Evolutionary conservation across 495 filamentous ascomycete species (phyloP), one percentile per base, ranked within the genome.

Genomic region (Penicillium crystallinum): DNA sequence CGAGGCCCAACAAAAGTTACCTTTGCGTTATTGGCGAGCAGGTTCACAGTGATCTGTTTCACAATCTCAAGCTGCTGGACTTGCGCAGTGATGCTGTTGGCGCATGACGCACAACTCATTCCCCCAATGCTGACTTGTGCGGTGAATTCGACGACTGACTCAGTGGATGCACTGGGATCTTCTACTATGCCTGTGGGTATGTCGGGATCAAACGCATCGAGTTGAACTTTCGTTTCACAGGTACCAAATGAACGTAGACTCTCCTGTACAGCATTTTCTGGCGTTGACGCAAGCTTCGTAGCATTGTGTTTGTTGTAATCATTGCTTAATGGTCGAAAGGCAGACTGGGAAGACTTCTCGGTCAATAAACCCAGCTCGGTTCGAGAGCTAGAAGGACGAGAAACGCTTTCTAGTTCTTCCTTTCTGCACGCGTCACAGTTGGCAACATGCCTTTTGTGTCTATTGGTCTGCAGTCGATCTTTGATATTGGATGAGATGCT

Each of bases 101-200:
- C 76, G 54, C 83, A 87, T 3, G 82, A 77, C 25, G 78, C 78
- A 63, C 83, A 86, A n/a, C 77, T 85, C 83, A 87, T 87, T 4
- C 83, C 83, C 7, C 68, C 71, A 53, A 87, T 78, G 43, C 71
- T 74, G 4, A 87, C 58, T 1, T 62, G 70, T 0, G 75, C 78
- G 37, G 61, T 68, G 54, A 69, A 78, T 34, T 63, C 60, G 38
- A 62, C 61, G 1, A 8, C 8, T 27, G 43, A 14, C 18, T 38
- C n/a, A 18, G 36, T 9, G 37, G 52, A 34, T 1, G 25, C 11
- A 15, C 39, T 51, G 35, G 23, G 48, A 6, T 0, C 35, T 52
- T 34, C 53, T 36, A 31, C 15, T 29, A 43, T 43, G 23, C 14
- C 25, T 18, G 40, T 40, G 6, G 50, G 15, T 23, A 52, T 42